Base-by-base conservation (phyloP, 768 basidiomycete species). In the Rhodotorula kratochvilovae region DNA sequence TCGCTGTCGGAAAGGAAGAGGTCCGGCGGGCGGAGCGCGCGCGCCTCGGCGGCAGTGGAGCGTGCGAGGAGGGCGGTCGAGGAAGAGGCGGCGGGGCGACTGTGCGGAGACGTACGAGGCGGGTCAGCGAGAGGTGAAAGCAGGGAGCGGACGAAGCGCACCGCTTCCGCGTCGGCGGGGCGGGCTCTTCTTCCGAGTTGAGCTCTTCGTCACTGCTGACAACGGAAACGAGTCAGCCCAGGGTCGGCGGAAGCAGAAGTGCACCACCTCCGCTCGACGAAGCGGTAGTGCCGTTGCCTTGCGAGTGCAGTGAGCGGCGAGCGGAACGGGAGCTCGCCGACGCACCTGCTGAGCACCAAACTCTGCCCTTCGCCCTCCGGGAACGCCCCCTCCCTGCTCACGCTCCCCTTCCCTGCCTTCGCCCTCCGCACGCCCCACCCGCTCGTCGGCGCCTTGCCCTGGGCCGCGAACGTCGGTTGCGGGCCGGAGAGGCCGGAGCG, bases 381-480 rank as follows among this genome's bases (percentile, higher is more conserved):
- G 27, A 69, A 69, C 29, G 58, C 68, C 3, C 63, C 68, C 48
- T 36, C 56, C 42, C 68, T 59, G 27, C 31, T 31, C 6, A 69
- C 42, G n/a, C 57, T 39, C 43, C 42, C 48, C n/a, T 4, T 53
- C 25, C 68, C 68, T 3, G 50, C 23, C 45, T 64, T 63, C 6
- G 68, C 68, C 5, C 62, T 35, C 33, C 33, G 60, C 10, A 27
- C 53, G 7, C 68, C 68, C 68, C 36, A 51, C 50, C 63, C 46
- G 19, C n/a, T 17, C 16, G 50, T 57, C 43, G 63, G 63, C 19
- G 68, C 68, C 51, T 64, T 69, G n/a, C 68, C 68, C n/a, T 33
- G 62, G 1, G 39, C 6, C 16, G 50, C 6, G 43, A 33, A 39
- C 17, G 62, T 69, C 29, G 62, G 62, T 19, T 69, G 68, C 2